Evolutionary conservation across 306 rosid genomes (phyloP).

Genomic region (Begonia loranthoides): DNA sequence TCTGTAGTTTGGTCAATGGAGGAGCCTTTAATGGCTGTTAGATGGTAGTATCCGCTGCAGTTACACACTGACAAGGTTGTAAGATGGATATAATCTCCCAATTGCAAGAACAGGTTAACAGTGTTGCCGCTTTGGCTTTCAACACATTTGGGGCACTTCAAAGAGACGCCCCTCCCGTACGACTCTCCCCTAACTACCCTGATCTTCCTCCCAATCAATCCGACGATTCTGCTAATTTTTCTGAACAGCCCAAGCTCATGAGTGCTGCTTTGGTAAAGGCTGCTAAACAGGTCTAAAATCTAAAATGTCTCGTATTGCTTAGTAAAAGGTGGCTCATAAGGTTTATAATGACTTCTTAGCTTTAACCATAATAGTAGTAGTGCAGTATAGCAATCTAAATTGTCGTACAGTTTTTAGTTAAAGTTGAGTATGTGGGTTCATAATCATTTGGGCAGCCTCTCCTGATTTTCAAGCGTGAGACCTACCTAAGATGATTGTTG

Average conservation of each 20-base stretch:
- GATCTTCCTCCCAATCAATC: slow-evolving; percentile 50
- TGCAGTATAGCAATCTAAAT: no score
- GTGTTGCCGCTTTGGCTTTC: slow-evolving; percentile 55
- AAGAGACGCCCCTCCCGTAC: slow-evolving; percentile 86
- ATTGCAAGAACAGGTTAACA: slow-evolving; percentile 69
- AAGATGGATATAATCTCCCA: slow-evolving; percentile 82
- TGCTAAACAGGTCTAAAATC: slow-evolving; percentile 60
- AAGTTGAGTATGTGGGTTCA: neutral
- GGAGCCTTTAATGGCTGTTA: no score
- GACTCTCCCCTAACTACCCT: slow-evolving; percentile 61
- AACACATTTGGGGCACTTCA: slow-evolving; percentile 73
- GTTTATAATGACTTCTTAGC: neutral
- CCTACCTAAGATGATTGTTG: no score
- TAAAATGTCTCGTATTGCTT: neutral
- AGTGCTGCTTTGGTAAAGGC: slow-evolving; percentile 67
- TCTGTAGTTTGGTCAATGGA: no score
- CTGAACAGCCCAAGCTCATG: slow-evolving; percentile 72
- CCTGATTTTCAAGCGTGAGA: no score
- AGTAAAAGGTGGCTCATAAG: neutral
- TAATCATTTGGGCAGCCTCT: neutral
- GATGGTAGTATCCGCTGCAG: no score
- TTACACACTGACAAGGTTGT: neutral
- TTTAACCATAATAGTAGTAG: neutral
- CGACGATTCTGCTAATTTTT: slow-evolving; percentile 42
- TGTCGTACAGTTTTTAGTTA: neutral